Evolutionary conservation across 1,284 basidiomycete species (phyloP).

Genomic region (Boletus smithii): DNA sequence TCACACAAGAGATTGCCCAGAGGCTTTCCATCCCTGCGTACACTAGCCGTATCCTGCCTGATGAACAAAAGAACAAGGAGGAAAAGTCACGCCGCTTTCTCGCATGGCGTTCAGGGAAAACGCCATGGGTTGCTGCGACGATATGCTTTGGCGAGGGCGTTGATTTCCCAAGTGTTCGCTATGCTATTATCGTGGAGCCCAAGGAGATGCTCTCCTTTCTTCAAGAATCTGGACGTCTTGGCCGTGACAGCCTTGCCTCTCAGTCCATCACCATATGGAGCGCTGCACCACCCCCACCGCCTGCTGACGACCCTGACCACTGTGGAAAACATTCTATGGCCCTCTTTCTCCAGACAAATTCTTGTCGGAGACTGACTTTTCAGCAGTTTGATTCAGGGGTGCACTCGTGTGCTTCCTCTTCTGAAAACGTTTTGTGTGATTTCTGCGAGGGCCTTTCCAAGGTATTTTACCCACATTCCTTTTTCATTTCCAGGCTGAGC

Average conservation of each 20-base stretch:
- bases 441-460: not conserved
- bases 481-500: too few species aligned
- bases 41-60: not conserved
- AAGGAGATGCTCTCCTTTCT: conserved; percentile 4
- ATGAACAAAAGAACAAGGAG: not conserved
- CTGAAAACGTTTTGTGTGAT: not conserved
- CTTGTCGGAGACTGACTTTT: not conserved
- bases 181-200: conserved; percentile 1
- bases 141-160: conserved; percentile 4
- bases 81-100: not conserved
- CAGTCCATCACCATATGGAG: conserved; percentile 1
- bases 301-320: not conserved
- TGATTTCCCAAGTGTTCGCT: not conserved
- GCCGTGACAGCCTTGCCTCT: not conserved
- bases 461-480: too few species aligned
- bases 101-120: not conserved
- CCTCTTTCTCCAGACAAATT: not conserved
- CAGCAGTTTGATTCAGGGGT: not conserved
- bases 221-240: conserved; percentile 4
- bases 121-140: not conserved
- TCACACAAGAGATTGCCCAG: not conserved
- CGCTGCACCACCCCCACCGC: too few species aligned
- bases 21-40: not conserved
- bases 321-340: not conserved
- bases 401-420: not conserved